Conservation (phyloP, 306 rosid species). For the Styphnolobium japonicum region DNA sequence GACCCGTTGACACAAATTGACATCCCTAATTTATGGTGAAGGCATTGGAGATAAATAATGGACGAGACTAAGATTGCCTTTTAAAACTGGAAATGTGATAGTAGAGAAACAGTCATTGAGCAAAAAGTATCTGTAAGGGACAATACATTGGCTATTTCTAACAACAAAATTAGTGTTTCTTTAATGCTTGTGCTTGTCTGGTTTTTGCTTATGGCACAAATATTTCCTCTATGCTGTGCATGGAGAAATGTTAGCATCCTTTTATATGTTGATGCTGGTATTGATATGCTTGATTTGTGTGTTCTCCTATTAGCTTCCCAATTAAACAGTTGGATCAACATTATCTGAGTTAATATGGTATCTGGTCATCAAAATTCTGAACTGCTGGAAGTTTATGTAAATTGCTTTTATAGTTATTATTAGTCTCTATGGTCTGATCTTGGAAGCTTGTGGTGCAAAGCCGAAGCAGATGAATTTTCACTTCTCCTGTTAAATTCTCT, state of each 20-base stretch:
- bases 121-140: neutral
- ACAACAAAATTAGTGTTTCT: neutral
- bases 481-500: neutral
- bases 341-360: neutral
- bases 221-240: neutral
- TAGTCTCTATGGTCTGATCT: slow-evolving; percentile 6
- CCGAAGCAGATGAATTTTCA: neutral
- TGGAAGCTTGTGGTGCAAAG: neutral
- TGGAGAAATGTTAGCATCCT: neutral
- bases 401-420: slow-evolving; percentile 4
- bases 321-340: neutral
- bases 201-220: neutral
- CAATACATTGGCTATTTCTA: neutral
- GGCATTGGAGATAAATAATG: neutral
- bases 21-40: neutral
- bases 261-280: neutral
- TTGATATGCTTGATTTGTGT: neutral
- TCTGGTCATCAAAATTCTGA: neutral
- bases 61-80: neutral
- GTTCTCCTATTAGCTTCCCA: neutral
- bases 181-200: neutral
- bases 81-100: neutral
- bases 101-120: neutral
- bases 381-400: neutral
- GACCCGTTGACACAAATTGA: neutral